These are phyloP conservation scores for Penicillium sp. DNA, from an alignment of 2,329 filamentous ascomycete genomes.

Conservation along the genomic window DNA sequence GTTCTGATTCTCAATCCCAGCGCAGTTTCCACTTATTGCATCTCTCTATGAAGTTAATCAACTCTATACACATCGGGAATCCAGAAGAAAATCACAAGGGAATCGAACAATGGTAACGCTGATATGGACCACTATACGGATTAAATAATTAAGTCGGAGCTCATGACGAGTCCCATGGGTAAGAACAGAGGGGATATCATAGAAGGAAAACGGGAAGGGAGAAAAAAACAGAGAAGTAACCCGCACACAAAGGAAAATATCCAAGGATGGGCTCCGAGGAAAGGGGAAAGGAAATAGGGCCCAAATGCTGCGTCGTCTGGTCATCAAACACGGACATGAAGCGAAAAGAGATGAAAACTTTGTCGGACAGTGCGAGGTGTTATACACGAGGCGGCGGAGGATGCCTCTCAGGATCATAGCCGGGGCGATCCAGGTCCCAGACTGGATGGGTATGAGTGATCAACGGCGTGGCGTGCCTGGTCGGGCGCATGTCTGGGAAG, in stretches of 20 bases:
- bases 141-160: slow-evolving; percentile 35
- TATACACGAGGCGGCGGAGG: slow-evolving; percentile 33
- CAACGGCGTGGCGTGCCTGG: slow-evolving; percentile 1
- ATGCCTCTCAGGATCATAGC: slow-evolving; percentile 21
- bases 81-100: slow-evolving; percentile 15
- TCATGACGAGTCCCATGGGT: slow-evolving; percentile 30
- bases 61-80: slow-evolving; percentile 16
- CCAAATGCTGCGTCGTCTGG: slow-evolving; percentile 43
- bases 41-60: slow-evolving; percentile 15
- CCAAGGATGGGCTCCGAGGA: slow-evolving; percentile 16
- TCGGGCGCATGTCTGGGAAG: not conserved
- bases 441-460: not conserved
- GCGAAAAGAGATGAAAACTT: slow-evolving; percentile 27
- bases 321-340: slow-evolving; percentile 44
- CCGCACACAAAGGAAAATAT: slow-evolving; percentile 17
- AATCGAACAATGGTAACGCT: slow-evolving; percentile 20
- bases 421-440: slow-evolving; percentile 6
- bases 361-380: slow-evolving; percentile 31
- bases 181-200: slow-evolving; percentile 48
- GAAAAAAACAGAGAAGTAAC: slow-evolving; percentile 14
- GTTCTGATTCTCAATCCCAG: slow-evolving; percentile 17
- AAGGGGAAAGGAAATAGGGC: slow-evolving; percentile 16
- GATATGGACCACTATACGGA: slow-evolving; percentile 21
- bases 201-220: slow-evolving; percentile 29
- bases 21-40: not conserved